phyloP scores from a whole-genome alignment of 805 yeast species.

The Wickerhamomyces sydowiorum region DNA sequence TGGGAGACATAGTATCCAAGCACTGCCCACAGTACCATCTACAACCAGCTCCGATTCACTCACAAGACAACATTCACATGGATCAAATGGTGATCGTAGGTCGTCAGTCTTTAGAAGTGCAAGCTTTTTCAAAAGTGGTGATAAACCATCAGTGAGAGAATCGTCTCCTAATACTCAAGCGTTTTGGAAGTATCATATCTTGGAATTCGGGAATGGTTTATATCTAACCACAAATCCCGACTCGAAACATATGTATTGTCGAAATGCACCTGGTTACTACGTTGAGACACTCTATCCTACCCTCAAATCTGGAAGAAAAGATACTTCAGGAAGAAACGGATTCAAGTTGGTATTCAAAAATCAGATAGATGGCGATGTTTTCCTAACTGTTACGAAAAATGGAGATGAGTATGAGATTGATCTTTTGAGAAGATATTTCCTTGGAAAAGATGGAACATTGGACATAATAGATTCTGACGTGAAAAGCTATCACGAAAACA shows the following conservation, averaged over 20 bases:
- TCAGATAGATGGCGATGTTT: conserved; percentile 6
- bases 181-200: conserved; percentile 50
- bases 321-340: conserved; percentile 20
- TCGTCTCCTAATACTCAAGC: conserved; percentile 3
- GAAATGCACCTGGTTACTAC: conserved; percentile 59
- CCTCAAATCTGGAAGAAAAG: background rate
- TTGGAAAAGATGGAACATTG: conserved; percentile 8
- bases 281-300: conserved; percentile 32
- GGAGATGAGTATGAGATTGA: conserved; percentile 10
- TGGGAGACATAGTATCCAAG: conserved; percentile 1
- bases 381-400: conserved; percentile 14
- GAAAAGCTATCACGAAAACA: background rate
- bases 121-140: background rate
- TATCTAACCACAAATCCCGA: conserved; percentile 68
- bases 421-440: conserved; percentile 4
- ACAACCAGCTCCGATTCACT: background rate
- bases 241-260: conserved; percentile 47
- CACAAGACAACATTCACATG: background rate
- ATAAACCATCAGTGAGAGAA: background rate
- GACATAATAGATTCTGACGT: background rate
- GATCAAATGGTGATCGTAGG: background rate
- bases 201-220: conserved; percentile 46
- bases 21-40: background rate
- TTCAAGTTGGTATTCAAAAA: conserved; percentile 26
- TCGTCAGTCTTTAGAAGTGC: background rate